Evolutionary conservation across 2,329 filamentous ascomycete species (phyloP), one percentile per base, ranked within the genome.

Genomic region (Neopestalotiopsis sp.): DNA sequence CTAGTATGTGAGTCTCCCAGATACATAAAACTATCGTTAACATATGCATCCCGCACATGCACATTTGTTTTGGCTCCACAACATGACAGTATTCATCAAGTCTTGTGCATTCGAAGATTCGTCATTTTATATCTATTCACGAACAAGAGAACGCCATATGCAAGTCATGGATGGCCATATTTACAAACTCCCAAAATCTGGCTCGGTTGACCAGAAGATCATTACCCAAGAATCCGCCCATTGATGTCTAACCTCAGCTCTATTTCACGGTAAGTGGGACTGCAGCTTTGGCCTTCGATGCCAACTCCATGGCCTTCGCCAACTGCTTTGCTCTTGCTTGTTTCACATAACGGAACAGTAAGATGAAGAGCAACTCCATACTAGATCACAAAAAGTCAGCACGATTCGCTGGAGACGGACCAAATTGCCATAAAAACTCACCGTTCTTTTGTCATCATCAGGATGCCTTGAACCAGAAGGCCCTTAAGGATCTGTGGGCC

Each of bases 361-460:
- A 83, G 71, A 98, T 85, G 79, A 98, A 98, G 59, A 94, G 79
- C 17, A 98, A 84, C 80, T 98, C 96, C 81, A 98, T 93, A 74
- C 93, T 94, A 69, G 3, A 40, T 28, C n/a, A n/a, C 20, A 4
- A 49, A 49, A 13, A 67, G 40, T 62, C 66, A 53, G 24, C 24
- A 62, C 32, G 4, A 24, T 3, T n/a, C 34, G n/a, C 9, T 57
- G 14, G 40, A 20, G 12, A 28, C 24, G 24, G 24, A 28, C 24
- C 24, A 28, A 28, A 28, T 28, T 28, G 24, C 61, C 9, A 28
- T 59, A 3, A 42, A 1, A 7, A 76, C 86, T 73, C 86, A 94
- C 93, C 94, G 89, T 83, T 99, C 96, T 83, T 99, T 99, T 62
- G 94, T 96, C 94, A 98, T 99, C 96, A 99, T 99, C 53, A 99